phyloP scores from a whole-genome alignment of 2,329 filamentous ascomycete genomes.

The Penicillium sclerotiorum region DNA sequence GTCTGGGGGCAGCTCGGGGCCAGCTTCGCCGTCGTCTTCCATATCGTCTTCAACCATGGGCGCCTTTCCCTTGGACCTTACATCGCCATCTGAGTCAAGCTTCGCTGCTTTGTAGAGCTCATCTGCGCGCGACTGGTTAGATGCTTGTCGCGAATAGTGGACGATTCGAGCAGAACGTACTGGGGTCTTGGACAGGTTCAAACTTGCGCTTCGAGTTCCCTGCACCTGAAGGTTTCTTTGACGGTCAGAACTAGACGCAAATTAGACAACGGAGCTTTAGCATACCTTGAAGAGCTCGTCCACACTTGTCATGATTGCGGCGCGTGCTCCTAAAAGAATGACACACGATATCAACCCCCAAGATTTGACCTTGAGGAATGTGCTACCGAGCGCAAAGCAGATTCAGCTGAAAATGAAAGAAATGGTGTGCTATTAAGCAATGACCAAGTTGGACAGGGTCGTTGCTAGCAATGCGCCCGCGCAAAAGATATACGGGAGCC shows the following conservation, averaged over 20 bases:
- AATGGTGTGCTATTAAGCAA: background rate
- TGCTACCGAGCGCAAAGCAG: background rate
- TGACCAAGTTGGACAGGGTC: background rate
- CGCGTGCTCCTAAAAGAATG: constrained; percentile 15
- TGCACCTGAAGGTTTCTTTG: constrained; percentile 52
- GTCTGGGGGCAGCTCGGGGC: constrained; percentile 59
- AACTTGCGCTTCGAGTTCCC: constrained; percentile 60
- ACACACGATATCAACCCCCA: too few species aligned
- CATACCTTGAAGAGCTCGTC: constrained; percentile 63
- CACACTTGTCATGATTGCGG: constrained; percentile 58
- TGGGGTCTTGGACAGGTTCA: constrained; percentile 56
- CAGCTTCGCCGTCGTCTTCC: constrained; percentile 53
- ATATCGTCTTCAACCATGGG: constrained; percentile 52
- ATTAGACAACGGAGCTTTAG: background rate
- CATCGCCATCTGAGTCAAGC: constrained; percentile 53
- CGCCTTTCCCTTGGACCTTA: constrained; percentile 49
- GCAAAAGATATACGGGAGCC: constrained; percentile 22
- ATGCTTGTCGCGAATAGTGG: constrained; percentile 58
- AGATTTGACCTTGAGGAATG: background rate
- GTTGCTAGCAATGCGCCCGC: constrained; percentile 15
- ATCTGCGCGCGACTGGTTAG: constrained; percentile 51
- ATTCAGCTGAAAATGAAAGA: background rate
- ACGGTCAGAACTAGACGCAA: constrained; percentile 19
- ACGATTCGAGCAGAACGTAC: constrained; percentile 32
- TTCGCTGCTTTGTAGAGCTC: constrained; percentile 65